Conservation (phyloP, 2,329 filamentous ascomycete genomes). For the Zalaria obscura region DNA sequence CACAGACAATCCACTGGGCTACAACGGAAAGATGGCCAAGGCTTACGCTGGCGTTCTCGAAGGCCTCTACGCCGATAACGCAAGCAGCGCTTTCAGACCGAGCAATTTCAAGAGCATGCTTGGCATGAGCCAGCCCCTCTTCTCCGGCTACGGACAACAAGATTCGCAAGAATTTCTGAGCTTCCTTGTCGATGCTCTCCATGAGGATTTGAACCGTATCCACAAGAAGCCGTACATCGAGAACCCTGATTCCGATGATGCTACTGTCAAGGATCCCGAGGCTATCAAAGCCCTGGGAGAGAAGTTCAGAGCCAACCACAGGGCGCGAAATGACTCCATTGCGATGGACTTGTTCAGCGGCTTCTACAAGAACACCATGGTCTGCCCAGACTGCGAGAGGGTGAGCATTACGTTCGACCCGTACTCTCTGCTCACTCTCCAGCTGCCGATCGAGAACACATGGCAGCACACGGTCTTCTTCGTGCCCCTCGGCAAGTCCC, state of each 20-base stretch:
- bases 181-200: slow-evolving; percentile 83
- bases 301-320: slow-evolving; percentile 82
- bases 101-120: slow-evolving; percentile 71
- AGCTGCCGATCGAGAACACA: slow-evolving; percentile 72
- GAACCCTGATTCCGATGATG: slow-evolving; percentile 94
- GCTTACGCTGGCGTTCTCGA: slow-evolving; percentile 65
- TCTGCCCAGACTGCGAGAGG: slow-evolving; percentile 82
- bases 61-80: slow-evolving; percentile 60
- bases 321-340: slow-evolving; percentile 83
- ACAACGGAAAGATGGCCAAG: slow-evolving; percentile 74
- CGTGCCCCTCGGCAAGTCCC: slow-evolving; percentile 58
- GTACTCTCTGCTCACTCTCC: slow-evolving; percentile 86
- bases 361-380: slow-evolving; percentile 94
- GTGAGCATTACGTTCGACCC: slow-evolving; percentile 98
- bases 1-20: slow-evolving; percentile 67
- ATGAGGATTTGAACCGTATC: slow-evolving; percentile 89
- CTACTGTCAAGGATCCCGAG: slow-evolving; percentile 72
- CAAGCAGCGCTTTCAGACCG: slow-evolving; percentile 57
- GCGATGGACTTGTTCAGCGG: slow-evolving; percentile 93
- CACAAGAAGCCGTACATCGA: slow-evolving; percentile 94
- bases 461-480: slow-evolving; percentile 66
- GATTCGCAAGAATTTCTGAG: slow-evolving; percentile 96
- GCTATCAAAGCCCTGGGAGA: slow-evolving; percentile 76
- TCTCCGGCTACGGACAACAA: slow-evolving; percentile 90
- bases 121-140: slow-evolving; percentile 67